Base-by-base conservation (phyloP, 768 basidiomycete genomes). In the Mycena amicta region DNA sequence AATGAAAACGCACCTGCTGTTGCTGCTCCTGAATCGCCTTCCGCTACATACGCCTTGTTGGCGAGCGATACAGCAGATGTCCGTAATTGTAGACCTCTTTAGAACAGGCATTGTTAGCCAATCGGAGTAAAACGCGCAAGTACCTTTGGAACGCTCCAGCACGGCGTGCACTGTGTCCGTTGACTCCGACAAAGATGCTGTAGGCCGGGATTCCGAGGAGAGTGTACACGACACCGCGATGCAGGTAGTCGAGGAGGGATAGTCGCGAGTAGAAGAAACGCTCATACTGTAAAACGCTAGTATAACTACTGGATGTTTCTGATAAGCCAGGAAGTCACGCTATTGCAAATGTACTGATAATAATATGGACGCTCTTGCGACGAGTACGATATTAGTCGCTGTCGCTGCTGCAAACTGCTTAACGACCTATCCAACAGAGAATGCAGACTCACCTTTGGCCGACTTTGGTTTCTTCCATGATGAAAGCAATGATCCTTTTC, bases 221-320 rank as follows among this genome's bases (percentile, higher is more conserved):
- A 18, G 82, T 77, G 60, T 79, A 79, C n/a, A 85, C 80, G n/a
- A 85, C 69, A 3, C 79, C 78, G 66, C 85, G 74, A 52, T 88
- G 86, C 1, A 83, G 63, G 47, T 80, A 70, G 66, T 85, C 83
- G 53, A 77, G 59, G 16, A 82, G 45, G 13, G 77, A 66, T 12
- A 77, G 64, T 55, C 57, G 56, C 28, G 53, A n/a, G n/a, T n/a
- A n/a, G n/a, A n/a, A 49, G 27, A 49, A 28, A n/a, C n/a, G n/a
- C n/a, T n/a, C n/a, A n/a, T n/a, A n/a, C n/a, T n/a, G n/a, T n/a
- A n/a, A n/a, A n/a, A n/a, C n/a, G n/a, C n/a, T n/a, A n/a, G n/a
- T n/a, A n/a, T n/a, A n/a, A n/a, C n/a, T n/a, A n/a, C n/a, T n/a
- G n/a, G n/a, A n/a, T n/a, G n/a, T n/a, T n/a, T n/a, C n/a, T n/a